Evolutionary conservation across 73 alveolate genomes (phyloP), one percentile per base, ranked within the genome.

Genomic region (Paramecium sonneborni): DNA sequence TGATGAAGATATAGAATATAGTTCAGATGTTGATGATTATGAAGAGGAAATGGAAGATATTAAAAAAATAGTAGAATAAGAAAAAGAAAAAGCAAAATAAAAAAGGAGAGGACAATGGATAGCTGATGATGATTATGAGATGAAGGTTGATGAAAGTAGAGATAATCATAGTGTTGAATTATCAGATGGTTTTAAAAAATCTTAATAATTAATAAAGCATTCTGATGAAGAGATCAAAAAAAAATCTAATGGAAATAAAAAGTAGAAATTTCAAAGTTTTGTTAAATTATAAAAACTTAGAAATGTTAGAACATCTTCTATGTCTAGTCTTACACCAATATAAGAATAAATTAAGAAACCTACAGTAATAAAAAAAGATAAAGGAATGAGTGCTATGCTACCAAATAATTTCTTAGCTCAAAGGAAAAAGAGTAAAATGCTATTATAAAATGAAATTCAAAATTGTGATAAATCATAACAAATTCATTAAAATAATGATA

Each of bases 1-100:
- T 79, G 90, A 79, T 23, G 90, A 79, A 34, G 69, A 79, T 10
- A 46, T 37, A 15, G 90, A 79, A 44, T 38, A 79, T 26, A 79
- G 90, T 79, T 79, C 90, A 15, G 90, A 79, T 79, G 90, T 43
- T 4, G 74, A 46, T 79, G 69, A 41, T 26, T 79, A 79, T 43
- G 39, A 21, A 14, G 69, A 79, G 15, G 90, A 79, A 24, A 30
- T 79, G 72, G 55, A 79, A 46, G 90, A 79, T 20, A 79, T 79
- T 23, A 79, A 79, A 44, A 30, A 79, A 76, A 79, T 39, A 34
- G 90, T 79, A 2, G 72, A 38, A 10, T 21, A 79, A 79, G 90
- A 43, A 26, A 79, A 46, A 34, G 70, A 79, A 79, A 43, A 79
- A 48, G 90, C 69, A 18, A 9, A 79, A 79, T 21, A 20, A 44